A percentile compares a stretch with the other conserved stretches of the same genome.
Evolutionary conservation across 2,329 filamentous ascomycete genomes (phyloP).

Genomic region (Aspergillus aculeatinus): DNA sequence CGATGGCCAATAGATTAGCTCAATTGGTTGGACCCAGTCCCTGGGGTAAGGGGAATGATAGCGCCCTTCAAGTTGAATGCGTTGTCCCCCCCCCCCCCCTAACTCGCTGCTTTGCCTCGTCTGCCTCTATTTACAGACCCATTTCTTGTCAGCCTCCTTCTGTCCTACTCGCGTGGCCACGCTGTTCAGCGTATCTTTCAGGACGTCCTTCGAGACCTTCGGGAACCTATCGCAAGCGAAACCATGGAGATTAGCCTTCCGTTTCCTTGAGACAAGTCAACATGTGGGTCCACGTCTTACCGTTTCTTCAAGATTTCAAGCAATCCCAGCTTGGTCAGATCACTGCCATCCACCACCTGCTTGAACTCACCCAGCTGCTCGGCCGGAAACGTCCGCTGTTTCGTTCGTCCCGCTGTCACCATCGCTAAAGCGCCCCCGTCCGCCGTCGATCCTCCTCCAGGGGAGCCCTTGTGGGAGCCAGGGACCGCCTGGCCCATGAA

Average conservation of each 20-base stretch:
- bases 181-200: slow-evolving; percentile 67
- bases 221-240: slow-evolving; percentile 55
- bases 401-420: slow-evolving; percentile 27
- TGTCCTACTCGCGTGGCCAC: slow-evolving; percentile 64
- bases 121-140: slow-evolving; percentile 50
- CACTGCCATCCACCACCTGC: slow-evolving; percentile 65
- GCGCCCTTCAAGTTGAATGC: not conserved
- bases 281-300: slow-evolving; percentile 35
- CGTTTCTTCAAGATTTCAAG: slow-evolving; percentile 73
- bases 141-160: slow-evolving; percentile 64
- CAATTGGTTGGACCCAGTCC: slow-evolving; percentile 1
- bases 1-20: slow-evolving; percentile 2
- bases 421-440: slow-evolving; percentile 17
- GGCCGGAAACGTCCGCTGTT: slow-evolving; percentile 51
- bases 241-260: slow-evolving; percentile 6
- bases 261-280: not conserved
- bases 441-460: slow-evolving; percentile 9
- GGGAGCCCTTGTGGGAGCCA: slow-evolving; percentile 4
- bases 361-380: slow-evolving; percentile 68
- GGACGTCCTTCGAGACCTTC: slow-evolving; percentile 66
- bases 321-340: slow-evolving; percentile 71
- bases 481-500: slow-evolving; percentile 23
- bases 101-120: not conserved
- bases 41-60: not conserved
- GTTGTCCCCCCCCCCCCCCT: slow-evolving; percentile 1